Conservation (phyloP, 2,329 filamentous ascomycete genomes). For the Penicillium sp. region DNA sequence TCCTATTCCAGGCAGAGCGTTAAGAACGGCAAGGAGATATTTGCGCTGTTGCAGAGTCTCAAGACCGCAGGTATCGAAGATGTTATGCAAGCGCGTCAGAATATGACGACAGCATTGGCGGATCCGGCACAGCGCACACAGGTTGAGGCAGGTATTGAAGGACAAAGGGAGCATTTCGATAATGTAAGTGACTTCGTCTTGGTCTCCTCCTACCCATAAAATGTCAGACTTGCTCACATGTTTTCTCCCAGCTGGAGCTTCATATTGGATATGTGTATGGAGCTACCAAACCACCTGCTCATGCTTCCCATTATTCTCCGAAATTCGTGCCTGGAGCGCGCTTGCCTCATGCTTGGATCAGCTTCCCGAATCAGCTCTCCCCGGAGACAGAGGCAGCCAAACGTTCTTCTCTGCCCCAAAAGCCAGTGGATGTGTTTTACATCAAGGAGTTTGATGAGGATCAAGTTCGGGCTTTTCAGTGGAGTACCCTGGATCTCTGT, state of each 20-base stretch:
- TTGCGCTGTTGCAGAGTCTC: constrained; percentile 39
- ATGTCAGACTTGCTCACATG: not conserved
- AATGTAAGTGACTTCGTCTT: constrained; percentile 22
- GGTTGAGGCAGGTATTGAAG: constrained; percentile 29
- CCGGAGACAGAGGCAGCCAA: not conserved
- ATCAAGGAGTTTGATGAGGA: constrained; percentile 30
- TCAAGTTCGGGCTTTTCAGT: constrained; percentile 27
- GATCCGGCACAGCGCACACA: constrained; percentile 3
- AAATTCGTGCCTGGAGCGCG: constrained; percentile 41
- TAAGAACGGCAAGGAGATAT: constrained; percentile 46
- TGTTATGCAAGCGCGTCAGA: not conserved
- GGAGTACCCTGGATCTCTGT: constrained; percentile 40
- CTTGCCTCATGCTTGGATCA: constrained; percentile 44
- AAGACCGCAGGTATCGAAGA: constrained; percentile 30
- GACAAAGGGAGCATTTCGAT: constrained; percentile 44
- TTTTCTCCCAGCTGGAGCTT: constrained; percentile 29
- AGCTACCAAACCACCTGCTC: constrained; percentile 27
- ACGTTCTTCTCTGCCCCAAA: not conserved
- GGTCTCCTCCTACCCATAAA: not conserved
- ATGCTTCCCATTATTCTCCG: constrained; percentile 39
- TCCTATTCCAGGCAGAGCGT: constrained; percentile 45
- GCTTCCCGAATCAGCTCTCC: not conserved
- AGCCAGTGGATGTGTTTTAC: constrained; percentile 34
- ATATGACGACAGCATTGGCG: constrained; percentile 2
- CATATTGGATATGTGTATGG: constrained; percentile 49